Evolutionary conservation across 2,329 filamentous ascomycete species (phyloP), one percentile per base, ranked within the genome.

Genomic region (Fusarium nanum): DNA sequence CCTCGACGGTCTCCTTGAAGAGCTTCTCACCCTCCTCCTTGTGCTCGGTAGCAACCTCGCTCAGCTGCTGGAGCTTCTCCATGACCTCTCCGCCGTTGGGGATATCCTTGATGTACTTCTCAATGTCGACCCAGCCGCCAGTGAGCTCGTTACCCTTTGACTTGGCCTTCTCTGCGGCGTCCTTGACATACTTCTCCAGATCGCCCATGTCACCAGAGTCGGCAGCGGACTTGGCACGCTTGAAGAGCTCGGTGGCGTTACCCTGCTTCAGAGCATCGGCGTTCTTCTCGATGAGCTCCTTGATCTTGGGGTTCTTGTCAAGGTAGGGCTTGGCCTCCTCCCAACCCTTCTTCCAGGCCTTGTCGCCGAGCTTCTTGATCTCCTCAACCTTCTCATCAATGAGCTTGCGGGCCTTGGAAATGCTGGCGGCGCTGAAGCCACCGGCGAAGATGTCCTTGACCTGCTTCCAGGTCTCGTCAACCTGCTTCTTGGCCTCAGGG

Each of bases 301-400:
- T 93, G 62, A 92, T 81, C 81, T 92, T 83, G n/a, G 91, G 91
- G 79, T 88, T 92, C 84, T 93, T 93, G 72, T 93, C 91, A 1
- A 94, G 84, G 63, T 89, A 87, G 1, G 91, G 91, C 82, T 92
- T 89, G 37, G 88, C 89, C 79, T 92, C 84, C 79, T 93, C 89
- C 48, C 92, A 76, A 1, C 88, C 90, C 82, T 92, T 91, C 70
- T 89, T 83, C 90, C 90, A 94, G 0, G 89, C 88, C 78, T 93
- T 85, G 42, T 93, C 90, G 23, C 90, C 91, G 3, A 93, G 80
- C 78, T 90, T 86, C 80, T 87, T 85, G 32, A 93, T 75, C 77
- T 91, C 84, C 76, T 92, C 81, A 4, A 85, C 83, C 85, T 92
- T 93, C 53, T 94, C 90, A 64, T 93, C 84, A 2, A 93, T 82